These are phyloP conservation scores for Cyclotella distinguenda DNA, from an alignment of 108 stramenopile species.

Conservation along the genomic window DNA sequence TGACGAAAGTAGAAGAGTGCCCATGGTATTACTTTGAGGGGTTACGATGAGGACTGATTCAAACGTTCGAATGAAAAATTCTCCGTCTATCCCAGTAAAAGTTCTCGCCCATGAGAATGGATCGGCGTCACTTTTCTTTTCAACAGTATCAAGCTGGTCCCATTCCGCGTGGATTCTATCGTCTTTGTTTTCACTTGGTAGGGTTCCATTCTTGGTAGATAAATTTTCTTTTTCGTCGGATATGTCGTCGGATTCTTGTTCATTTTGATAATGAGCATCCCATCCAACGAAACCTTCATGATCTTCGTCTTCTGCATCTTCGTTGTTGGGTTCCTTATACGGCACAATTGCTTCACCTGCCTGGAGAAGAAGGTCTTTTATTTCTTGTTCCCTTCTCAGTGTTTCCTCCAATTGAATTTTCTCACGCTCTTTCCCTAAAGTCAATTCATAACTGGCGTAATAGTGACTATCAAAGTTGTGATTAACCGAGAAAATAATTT, in stretches of 20 bases:
- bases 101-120: conserved; percentile 72
- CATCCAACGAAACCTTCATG: conserved; percentile 48
- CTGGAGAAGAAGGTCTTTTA: conserved; percentile 55
- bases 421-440: conserved; percentile 66
- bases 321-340: conserved; percentile 40
- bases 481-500: conserved; percentile 61
- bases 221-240: conserved; percentile 1
- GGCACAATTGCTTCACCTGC: conserved; percentile 63
- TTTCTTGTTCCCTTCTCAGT: conserved; percentile 49
- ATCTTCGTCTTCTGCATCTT: conserved; percentile 58
- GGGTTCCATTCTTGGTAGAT: background rate
- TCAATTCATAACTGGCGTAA: conserved; percentile 68
- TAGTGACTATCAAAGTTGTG: conserved; percentile 60
- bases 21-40: conserved; percentile 55
- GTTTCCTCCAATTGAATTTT: conserved; percentile 52
- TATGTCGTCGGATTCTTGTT: background rate
- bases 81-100: conserved; percentile 77
- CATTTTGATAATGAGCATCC: conserved; percentile 18
- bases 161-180: conserved; percentile 36
- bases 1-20: conserved; percentile 72
- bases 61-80: conserved; percentile 69
- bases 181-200: conserved; percentile 14
- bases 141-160: conserved; percentile 51
- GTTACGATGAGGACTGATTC: conserved; percentile 69
- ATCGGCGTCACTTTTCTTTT: conserved; percentile 37